Evolutionary conservation across 1,139 yeast genomes (phyloP).

Genomic region (Saccharomyces hybrid): DNA sequence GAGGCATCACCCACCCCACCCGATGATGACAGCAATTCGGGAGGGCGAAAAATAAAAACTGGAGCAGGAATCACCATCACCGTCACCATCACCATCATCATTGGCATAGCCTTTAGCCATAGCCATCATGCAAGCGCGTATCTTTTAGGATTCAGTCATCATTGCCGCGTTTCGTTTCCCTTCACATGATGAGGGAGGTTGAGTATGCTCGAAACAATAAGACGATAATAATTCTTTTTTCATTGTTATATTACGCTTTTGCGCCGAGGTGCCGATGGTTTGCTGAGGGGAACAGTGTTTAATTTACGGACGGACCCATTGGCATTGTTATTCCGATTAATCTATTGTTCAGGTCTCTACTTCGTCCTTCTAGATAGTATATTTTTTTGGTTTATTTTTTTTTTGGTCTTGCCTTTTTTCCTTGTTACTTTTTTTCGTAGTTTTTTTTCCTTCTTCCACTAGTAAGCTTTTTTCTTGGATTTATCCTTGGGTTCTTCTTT

Average conservation of each 20-base stretch:
- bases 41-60: not conserved
- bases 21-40: conserved; percentile 1
- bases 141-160: not conserved
- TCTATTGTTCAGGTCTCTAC: not conserved
- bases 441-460: not conserved
- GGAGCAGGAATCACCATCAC: not conserved
- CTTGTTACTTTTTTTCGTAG: not conserved
- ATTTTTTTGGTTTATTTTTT: not conserved
- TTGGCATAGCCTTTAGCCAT: not conserved
- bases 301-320: not conserved
- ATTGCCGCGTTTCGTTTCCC: not conserved
- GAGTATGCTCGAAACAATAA: not conserved
- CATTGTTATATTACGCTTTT: not conserved
- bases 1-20: conserved; percentile 1
- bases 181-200: not conserved
- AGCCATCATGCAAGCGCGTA: not conserved
- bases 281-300: not conserved
- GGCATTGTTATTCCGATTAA: not conserved
- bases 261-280: not conserved
- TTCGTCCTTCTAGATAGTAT: not conserved
- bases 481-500: not conserved
- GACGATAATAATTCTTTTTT: not conserved
- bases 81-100: not conserved
- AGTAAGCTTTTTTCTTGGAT: not conserved
- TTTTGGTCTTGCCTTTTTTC: not conserved